These are phyloP conservation scores for Anaeromyces robustus DNA, from an alignment of 192 early-diverging fungal genomes.

Conservation along the genomic window DNA sequence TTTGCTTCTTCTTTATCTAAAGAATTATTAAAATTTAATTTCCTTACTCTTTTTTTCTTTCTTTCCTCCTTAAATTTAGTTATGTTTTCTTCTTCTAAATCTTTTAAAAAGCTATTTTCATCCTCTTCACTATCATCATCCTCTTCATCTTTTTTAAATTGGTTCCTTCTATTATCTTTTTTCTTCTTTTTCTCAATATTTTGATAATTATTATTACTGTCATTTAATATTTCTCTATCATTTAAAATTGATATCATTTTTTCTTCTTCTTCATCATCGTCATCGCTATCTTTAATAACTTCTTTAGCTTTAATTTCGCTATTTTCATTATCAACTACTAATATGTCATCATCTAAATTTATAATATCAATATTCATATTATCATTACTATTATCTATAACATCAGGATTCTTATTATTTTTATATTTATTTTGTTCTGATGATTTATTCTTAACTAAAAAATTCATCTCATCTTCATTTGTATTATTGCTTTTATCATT, in stretches of 20 bases:
- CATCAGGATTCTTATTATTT: background rate
- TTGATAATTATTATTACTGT: too few relatives aligned
- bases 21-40: too few relatives aligned
- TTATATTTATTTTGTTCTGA: background rate
- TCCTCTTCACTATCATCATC: too few relatives aligned
- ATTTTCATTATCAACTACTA: background rate
- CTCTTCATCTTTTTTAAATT: too few relatives aligned
- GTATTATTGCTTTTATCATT: background rate
- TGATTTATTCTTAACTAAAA: background rate
- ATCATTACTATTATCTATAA: background rate
- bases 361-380: background rate
- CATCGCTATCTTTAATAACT: background rate
- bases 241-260: too few relatives aligned
- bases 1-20: too few relatives aligned
- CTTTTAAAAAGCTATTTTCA: too few relatives aligned
- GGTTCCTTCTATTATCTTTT: too few relatives aligned
- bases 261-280: background rate
- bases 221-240: too few relatives aligned
- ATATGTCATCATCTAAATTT: background rate
- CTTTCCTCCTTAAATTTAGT: too few relatives aligned
- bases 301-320: too few relatives aligned
- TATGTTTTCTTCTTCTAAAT: background rate
- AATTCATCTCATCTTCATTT: slow-evolving; percentile 3
- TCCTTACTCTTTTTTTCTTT: slow-evolving; percentile 3
- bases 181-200: too few relatives aligned